A percentile compares a stretch with the other conserved stretches of the same genome.
phyloP scores from a whole-genome alignment of 2,329 filamentous ascomycete genomes.

The Lasiodiplodia sp. region DNA sequence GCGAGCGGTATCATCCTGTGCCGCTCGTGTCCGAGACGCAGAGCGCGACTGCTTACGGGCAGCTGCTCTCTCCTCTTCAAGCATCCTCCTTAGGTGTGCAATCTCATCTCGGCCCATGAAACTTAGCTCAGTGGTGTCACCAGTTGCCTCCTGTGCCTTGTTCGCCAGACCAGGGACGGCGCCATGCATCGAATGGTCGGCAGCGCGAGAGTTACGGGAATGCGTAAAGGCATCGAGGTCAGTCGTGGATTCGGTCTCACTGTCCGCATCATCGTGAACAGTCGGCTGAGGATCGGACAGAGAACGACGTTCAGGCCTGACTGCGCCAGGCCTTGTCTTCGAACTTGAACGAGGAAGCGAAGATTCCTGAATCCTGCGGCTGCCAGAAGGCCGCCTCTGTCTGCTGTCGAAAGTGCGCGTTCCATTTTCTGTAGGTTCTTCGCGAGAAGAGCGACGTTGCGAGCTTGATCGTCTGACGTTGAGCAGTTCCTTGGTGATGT shows the following conservation, averaged over 20 bases:
- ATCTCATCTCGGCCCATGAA: constrained; percentile 62
- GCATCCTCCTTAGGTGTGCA: constrained; percentile 59
- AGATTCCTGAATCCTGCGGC: constrained; percentile 1
- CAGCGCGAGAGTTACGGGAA: not conserved
- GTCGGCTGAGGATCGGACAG: constrained; percentile 27
- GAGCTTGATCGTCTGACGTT: constrained; percentile 39
- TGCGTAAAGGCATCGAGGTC: constrained; percentile 38
- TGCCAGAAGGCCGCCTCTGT: constrained; percentile 9
- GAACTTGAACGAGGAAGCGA: constrained; percentile 28
- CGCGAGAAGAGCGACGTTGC: constrained; percentile 30
- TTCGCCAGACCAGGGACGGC: constrained; percentile 32
- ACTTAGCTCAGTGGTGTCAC: constrained; percentile 60
- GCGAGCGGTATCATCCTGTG: constrained; percentile 51
- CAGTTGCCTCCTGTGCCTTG: constrained; percentile 13
- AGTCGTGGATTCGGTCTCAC: constrained; percentile 48
- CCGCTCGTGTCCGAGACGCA: constrained; percentile 40
- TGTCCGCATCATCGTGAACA: constrained; percentile 36
- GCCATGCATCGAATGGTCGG: constrained; percentile 36
- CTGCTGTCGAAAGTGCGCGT: constrained; percentile 18
- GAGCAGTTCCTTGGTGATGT: constrained; percentile 43
- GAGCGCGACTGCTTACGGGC: constrained; percentile 27
- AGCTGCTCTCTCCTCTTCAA: constrained; percentile 62
- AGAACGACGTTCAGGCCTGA: constrained; percentile 22
- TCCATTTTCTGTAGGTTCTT: not conserved
- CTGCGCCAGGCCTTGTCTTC: constrained; percentile 11